Evolutionary conservation across 2,329 filamentous ascomycete genomes (phyloP).

Genomic region (Fusarium coicis): DNA sequence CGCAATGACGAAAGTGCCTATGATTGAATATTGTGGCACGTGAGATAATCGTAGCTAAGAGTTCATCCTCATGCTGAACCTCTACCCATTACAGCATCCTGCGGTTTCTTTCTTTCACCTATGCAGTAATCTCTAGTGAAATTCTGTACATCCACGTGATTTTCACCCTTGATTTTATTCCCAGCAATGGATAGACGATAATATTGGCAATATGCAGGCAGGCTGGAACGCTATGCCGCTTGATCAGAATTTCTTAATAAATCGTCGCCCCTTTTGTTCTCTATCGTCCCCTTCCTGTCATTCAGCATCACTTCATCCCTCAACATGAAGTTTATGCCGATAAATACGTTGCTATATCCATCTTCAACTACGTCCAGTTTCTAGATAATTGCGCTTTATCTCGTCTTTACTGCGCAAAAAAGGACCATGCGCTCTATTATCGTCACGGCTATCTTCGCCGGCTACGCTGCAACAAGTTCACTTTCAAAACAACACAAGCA

Average conservation of each 20-base stretch:
- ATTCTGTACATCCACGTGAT: not conserved
- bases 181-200: not conserved
- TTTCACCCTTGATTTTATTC: not conserved
- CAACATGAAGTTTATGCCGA: not conserved
- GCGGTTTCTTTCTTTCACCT: not conserved
- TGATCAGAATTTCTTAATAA: not conserved
- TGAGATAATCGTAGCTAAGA: not conserved
- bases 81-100: not conserved
- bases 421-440: not conserved
- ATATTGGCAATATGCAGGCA: not conserved
- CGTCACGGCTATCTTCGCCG: not conserved
- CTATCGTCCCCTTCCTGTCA: not conserved
- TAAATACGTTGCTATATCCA: not conserved
- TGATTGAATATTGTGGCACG: not conserved
- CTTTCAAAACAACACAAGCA: not conserved
- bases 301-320: not conserved
- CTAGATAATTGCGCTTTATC: not conserved
- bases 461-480: not conserved
- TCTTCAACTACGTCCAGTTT: rapidly evolving
- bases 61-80: not conserved
- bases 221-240: not conserved
- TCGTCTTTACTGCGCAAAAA: not conserved
- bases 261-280: not conserved
- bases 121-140: not conserved
- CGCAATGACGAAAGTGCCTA: rapidly evolving